Evolutionary conservation across 441 rosid genomes (phyloP), one percentile per base, ranked within the genome.

Genomic region (Cnidoscolus chayamansa): DNA sequence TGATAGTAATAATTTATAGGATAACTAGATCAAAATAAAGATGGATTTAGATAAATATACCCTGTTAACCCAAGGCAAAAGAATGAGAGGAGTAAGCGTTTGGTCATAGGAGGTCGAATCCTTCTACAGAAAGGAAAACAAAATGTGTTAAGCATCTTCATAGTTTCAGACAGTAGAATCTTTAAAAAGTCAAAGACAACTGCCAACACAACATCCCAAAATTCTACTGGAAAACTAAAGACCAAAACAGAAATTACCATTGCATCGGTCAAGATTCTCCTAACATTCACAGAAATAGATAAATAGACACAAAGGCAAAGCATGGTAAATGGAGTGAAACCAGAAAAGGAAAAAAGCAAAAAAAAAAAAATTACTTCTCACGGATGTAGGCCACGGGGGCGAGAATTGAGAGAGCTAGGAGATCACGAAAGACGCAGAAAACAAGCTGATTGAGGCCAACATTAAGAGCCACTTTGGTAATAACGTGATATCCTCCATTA

Each of bases 371-470:
- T 43, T 76, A 94, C 99, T 80, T 89, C 74, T 94, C 99, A 58
- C 97, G 97, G 78, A 88, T 17, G 76, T 84, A 90, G 74, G 99
- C 99, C 37, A 86, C 49, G 54, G 99, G 97, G 59, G 92, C 96
- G 61, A 94, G 99, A 76, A 94, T 84, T 45, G 88, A 77, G 77
- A 92, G 92, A 43, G 97, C 99, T 65, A 94, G 81, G 77, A 94
- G 91, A 83, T 94, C 99, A 67, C 99, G 94, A 59, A 76, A 87
- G 74, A 91, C 94, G 72, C 99, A 94, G 84, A 94, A 94, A 66
- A 94, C 99, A 55, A 94, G 86, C 90, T 92, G 98, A 81, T 90
- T 89, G 81, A 94, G 87, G 16, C 99, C 99, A 79, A 82, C 92
- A 65, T 92, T 89, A 70, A 94, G 97, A 73, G 99, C 98, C 17